A percentile compares a stretch with the other conserved stretches of the same genome.
phyloP scores from a whole-genome alignment of 2,329 filamentous ascomycete genomes.

The Pestalotiopsis sp. region DNA sequence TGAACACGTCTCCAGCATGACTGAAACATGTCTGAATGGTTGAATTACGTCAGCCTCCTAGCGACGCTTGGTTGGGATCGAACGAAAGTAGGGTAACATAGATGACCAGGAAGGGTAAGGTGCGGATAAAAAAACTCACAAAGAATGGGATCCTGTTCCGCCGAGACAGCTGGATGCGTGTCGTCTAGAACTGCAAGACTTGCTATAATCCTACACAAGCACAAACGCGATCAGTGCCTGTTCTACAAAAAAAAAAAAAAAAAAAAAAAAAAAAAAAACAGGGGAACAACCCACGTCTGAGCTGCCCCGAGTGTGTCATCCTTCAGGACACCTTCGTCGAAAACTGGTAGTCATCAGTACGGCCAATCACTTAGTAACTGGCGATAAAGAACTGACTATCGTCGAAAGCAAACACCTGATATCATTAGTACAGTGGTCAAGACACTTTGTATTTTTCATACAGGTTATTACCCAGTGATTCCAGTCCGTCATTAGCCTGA shows the following conservation, averaged over 20 bases:
- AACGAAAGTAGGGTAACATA: not conserved
- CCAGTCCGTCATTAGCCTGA: not conserved
- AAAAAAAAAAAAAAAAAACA: not conserved
- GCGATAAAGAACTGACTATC: not conserved
- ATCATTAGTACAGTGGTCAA: not conserved
- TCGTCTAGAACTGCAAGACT: not conserved
- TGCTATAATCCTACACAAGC: not conserved
- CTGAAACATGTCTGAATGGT: not conserved
- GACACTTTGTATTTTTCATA: not conserved
- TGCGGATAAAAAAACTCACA: not conserved
- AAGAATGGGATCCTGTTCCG: not conserved
- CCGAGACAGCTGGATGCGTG: not conserved
- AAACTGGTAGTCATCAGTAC: not conserved
- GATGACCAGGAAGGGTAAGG: not conserved
- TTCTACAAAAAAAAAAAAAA: not conserved
- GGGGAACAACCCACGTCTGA: not conserved
- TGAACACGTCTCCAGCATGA: not conserved
- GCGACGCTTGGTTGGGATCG: too few species aligned
- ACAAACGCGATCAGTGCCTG: not conserved
- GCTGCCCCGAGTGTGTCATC: not conserved
- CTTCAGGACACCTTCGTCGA: not conserved
- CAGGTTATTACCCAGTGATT: not conserved
- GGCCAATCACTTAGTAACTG: not conserved
- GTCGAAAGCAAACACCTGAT: not conserved
- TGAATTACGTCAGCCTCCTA: not conserved